Evolutionary conservation across 331 rosid species (phyloP), one percentile per base, ranked within the genome.

Genomic region (Malus hybrid): DNA sequence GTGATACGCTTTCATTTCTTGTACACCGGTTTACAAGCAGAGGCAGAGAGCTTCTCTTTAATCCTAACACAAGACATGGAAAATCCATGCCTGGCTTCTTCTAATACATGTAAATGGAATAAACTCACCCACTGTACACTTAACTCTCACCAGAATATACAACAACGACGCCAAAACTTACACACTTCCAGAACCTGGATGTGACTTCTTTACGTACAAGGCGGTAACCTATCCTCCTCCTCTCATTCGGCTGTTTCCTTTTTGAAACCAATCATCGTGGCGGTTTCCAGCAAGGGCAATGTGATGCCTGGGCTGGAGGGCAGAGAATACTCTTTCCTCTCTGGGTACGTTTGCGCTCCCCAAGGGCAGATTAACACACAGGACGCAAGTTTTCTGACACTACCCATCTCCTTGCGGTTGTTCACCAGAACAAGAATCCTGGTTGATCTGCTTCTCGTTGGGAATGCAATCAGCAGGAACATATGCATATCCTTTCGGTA

Each of bases 391-490:
- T 13, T 56, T 77, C 36, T 79, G 58, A 9, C 83, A 12, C 83
- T 88, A 96, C 85, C 91, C 85, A 58, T 86, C 87, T 48, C 68
- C 84, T 30, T 84, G 92, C 72, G 76, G 78, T 39, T 84, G 94
- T 56, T 76, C 88, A 36, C 80, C 74, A 78, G 92, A 82, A 79
- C 78, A 81, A 50, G 75, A 70, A 69, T 92, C 98, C 88, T 85
- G 90, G 56, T 85, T 81, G 20, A 58, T 76, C 80, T 90, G 96
- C 91, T 92, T 88, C 73, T 88, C 96, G 79, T 81, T 88, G 67
- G 96, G 85, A 80, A 96, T 83, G 81, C 91, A 81, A 84, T 93
- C 97, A 22, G 99, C 99, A 69, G 98, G 99, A 82, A 92, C 99
- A 78, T 96, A 96, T 36, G 91, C 93, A 84, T 96, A 96, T 70